Evolutionary conservation across 352 stramenopile genomes (phyloP), one percentile per base, ranked within the genome.

Genomic region (Globisporangium recalcitrans): DNA sequence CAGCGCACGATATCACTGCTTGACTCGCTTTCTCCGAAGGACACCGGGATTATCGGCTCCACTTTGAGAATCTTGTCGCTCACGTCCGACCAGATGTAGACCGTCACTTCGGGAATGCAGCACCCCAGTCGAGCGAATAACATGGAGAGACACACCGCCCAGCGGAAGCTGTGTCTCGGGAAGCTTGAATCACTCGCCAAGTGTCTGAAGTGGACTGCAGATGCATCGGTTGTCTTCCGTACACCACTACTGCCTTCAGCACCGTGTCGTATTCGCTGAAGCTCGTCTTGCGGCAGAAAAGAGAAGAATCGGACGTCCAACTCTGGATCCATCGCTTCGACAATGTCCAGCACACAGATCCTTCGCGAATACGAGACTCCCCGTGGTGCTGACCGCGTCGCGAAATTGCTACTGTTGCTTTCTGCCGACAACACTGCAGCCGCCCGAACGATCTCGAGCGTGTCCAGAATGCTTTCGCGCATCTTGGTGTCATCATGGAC

Each of bases 1-100:
- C 84, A 93, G 26, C 82, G 80, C 10, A 70, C 68, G 27, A 87
- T 55, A 29, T 85, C 73, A 9, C 16, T 21, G 1, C 7, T 5
- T 14, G 38, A n/a, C n/a, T 67, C 38, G 60, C 27, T 19, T 22
- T 36, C 19, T 47, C 71, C 55, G 55, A 58, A 26, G 1, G 64
- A 54, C 2, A 34, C 11, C 9, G 78, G 65, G 8, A 92, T 74
- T 7, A 77, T 71, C 2, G 83, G 84, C 51, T 91, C 84, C 5
- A 87, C 62, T 22, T 88, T 83, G 24, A 72, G 56, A 9, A 88
- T 70, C 9, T 85, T 88, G 58, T 88, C 78, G 47, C 67, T 75
- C 32, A 88, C 71, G 29, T 89, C 77, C 1, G 63, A 58, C 82
- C 82, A 93, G 57, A 91, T 85, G 65, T 82, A 89, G 10, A 70